phyloP scores from a whole-genome alignment of 345 rosid genomes.

The Euphorbia lathyris region DNA sequence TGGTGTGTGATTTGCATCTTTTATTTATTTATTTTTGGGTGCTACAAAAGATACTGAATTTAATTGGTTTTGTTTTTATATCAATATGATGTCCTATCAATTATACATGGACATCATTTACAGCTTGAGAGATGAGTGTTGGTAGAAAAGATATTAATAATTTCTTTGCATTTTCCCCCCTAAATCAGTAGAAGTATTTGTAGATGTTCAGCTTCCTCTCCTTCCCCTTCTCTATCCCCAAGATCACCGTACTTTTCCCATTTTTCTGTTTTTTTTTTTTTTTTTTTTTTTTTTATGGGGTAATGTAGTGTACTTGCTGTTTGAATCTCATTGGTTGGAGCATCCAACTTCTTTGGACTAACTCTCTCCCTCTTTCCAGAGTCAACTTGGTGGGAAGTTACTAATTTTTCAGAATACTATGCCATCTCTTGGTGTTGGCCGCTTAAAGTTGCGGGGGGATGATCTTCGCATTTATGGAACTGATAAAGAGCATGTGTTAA shows the following conservation, averaged over 20 bases:
- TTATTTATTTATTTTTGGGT: not conserved
- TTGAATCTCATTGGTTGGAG: not conserved
- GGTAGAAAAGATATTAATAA: too few relatives aligned
- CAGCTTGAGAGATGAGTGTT: too few relatives aligned
- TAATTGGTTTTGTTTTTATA: too few relatives aligned
- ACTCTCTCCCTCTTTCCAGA: conserved; percentile 38
- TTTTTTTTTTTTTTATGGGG: not conserved
- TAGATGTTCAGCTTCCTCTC: too few relatives aligned
- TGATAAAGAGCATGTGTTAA: conserved; percentile 76
- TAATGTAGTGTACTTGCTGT: not conserved
- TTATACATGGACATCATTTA: too few relatives aligned
- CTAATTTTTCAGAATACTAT: conserved; percentile 85
- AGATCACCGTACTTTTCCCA: too few relatives aligned
- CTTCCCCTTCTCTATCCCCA: too few relatives aligned
- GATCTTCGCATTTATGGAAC: conserved; percentile 95
- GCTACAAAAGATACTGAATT: too few relatives aligned
- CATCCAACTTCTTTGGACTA: conserved; percentile 1
- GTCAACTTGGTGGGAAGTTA: conserved; percentile 91
- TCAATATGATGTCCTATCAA: too few relatives aligned
- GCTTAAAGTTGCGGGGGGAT: conserved; percentile 92
- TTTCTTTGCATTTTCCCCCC: too few relatives aligned
- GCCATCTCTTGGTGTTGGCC: conserved; percentile 95
- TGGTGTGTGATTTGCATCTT: conserved; percentile 53
- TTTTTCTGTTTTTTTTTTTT: too few relatives aligned
- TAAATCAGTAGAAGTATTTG: too few relatives aligned